Conservation (phyloP, 2,329 filamentous ascomycete genomes). For the Macrophomina phaseolina region DNA sequence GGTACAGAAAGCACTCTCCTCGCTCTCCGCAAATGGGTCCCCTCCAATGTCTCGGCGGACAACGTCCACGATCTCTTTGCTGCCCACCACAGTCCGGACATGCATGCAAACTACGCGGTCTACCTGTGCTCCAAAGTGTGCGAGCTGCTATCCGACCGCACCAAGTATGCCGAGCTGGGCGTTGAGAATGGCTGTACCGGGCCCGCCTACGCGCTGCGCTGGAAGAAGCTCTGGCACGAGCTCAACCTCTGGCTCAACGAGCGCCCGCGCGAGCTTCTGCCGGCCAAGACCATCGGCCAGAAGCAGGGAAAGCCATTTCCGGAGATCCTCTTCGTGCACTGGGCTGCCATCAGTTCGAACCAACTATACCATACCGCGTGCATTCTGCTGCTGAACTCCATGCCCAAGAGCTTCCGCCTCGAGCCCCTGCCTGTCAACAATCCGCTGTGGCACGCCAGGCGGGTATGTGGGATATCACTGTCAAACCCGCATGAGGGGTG, state of each 20-base stretch:
- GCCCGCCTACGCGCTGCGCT: conserved; percentile 50
- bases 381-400: conserved; percentile 57
- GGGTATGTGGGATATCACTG: conserved; percentile 62
- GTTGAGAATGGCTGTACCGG: conserved; percentile 53
- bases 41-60: conserved; percentile 34
- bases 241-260: conserved; percentile 56
- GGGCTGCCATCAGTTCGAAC: conserved; percentile 62
- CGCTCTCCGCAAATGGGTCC: conserved; percentile 55
- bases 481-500: conserved; percentile 63
- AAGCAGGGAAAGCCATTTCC: conserved; percentile 54
- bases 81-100: conserved; percentile 46
- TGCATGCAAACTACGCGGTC: conserved; percentile 59
- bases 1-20: conserved; percentile 55
- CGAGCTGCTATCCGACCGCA: conserved; percentile 57
- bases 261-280: conserved; percentile 55
- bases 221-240: conserved; percentile 57
- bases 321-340: conserved; percentile 59
- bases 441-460: conserved; percentile 61
- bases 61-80: conserved; percentile 43
- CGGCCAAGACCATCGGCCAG: conserved; percentile 49
- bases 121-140: conserved; percentile 55
- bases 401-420: conserved; percentile 36
- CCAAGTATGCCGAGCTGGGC: conserved; percentile 56
- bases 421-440: conserved; percentile 46
- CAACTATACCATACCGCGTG: conserved; percentile 64